Evolutionary conservation across 2,329 filamentous ascomycete species (phyloP), one percentile per base, ranked within the genome.

Genomic region (Sporothrix inflata): DNA sequence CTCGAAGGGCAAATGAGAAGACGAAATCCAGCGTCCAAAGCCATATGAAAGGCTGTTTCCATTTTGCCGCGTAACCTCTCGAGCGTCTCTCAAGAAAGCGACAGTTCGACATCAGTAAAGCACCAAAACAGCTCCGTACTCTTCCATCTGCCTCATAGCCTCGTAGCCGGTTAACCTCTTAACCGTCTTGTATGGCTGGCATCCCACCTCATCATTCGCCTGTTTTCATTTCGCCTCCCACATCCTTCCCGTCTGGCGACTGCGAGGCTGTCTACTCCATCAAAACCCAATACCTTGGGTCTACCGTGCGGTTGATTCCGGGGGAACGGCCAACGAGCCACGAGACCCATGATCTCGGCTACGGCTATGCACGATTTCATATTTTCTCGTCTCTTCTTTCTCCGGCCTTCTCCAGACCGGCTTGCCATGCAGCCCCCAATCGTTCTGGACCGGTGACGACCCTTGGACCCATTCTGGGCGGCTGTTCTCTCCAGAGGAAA

Each of bases 91-190:
- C 30, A 34, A 34, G 30, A 34, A 34, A 34, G 30, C 6, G 30
- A 3, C 30, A 34, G 30, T 34, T 12, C 12, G 14, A 47, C 42
- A 47, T 47, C 14, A 19, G 6, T 34, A 34, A 34, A 34, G 30
- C 30, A 34, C 3, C 30, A 34, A 34, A 34, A 6, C 30, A 34
- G 47, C n/a, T n/a, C n/a, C n/a, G n/a, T 49, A 16, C 49, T 53
- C 49, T 53, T 53, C 49, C 27, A 9, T 63, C 38, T 21, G 19
- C 38, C 57, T 63, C n/a, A 19, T 14, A 45, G 21, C 60, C 38
- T 45, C n/a, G 47, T 49, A 49, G 42, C 38, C 51, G 53, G 21
- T 49, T 69, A 66, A 34, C 67, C 69, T n/a, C 72, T 72, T 73
- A 71, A n/a, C 47, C 69, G 72, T 19, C 45, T 42, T 3, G 1